Conservation (phyloP, 78 protist species). For the Capsaspora owczarzaki region DNA sequence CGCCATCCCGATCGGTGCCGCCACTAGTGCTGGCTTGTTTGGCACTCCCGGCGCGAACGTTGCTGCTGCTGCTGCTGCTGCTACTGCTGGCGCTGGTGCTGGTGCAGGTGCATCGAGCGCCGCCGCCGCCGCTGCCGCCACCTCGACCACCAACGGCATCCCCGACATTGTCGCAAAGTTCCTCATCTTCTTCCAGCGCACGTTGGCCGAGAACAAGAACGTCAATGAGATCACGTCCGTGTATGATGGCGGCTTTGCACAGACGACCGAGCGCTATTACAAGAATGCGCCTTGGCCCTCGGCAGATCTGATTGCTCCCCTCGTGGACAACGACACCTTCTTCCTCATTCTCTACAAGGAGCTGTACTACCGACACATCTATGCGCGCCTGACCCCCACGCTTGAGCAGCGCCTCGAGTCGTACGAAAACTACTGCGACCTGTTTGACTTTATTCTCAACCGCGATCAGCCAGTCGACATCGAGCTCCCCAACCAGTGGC, state of each 20-base stretch:
- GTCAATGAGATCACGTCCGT: background rate
- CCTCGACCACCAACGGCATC: no score
- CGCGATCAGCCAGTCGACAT: slow-evolving; percentile 25
- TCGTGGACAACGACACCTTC: background rate
- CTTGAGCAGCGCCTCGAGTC: slow-evolving; percentile 50
- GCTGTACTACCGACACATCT: slow-evolving; percentile 84
- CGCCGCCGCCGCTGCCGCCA: no score
- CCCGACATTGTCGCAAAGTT: background rate
- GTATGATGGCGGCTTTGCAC: background rate
- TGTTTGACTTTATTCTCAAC: slow-evolving; percentile 63
- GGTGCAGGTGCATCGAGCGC: no score
- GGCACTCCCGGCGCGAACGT: no score
- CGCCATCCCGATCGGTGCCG: no score
- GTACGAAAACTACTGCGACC: slow-evolving; percentile 66
- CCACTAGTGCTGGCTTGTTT: no score
- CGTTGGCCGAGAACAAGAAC: background rate
- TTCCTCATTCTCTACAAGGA: slow-evolving; percentile 64
- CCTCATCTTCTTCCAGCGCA: background rate
- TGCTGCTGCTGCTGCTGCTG: no score
- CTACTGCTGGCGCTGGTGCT: no score
- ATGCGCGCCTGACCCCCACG: slow-evolving; percentile 49
- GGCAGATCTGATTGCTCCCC: background rate
- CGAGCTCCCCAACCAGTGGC: slow-evolving; percentile 79
- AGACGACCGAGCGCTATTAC: background rate
- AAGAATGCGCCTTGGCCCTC: slow-evolving; percentile 1